Evolutionary conservation across 805 yeast species (phyloP).

Genomic region (Nakazawaea populi): DNA sequence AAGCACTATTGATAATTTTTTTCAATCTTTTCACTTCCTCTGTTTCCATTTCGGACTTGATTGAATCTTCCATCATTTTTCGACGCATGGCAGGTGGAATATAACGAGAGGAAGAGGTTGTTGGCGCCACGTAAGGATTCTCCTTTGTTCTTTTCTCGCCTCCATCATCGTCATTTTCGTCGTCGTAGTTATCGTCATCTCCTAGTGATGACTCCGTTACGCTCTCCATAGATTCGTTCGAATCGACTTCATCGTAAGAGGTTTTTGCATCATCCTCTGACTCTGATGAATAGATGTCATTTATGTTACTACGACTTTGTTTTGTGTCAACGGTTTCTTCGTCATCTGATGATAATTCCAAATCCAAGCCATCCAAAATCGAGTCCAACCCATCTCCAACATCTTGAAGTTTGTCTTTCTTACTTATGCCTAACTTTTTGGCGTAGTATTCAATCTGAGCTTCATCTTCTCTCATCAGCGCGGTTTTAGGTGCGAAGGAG

Average conservation of each 20-base stretch:
- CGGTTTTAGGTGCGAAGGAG: slow-evolving; percentile 35
- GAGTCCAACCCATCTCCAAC: slow-evolving; percentile 80
- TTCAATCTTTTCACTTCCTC: slow-evolving; percentile 45
- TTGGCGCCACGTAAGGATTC: slow-evolving; percentile 74
- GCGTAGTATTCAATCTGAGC: slow-evolving; percentile 81
- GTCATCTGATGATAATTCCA: slow-evolving; percentile 27
- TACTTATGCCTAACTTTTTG: slow-evolving; percentile 64
- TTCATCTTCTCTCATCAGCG: slow-evolving; percentile 54
- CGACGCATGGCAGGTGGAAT: slow-evolving; percentile 85
- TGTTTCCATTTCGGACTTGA: slow-evolving; percentile 21
- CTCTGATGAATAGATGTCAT: too few relatives aligned
- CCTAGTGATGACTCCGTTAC: slow-evolving; percentile 1
- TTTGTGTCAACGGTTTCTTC: too few relatives aligned
- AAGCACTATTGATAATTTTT: slow-evolving; percentile 69
- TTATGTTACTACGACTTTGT: too few relatives aligned
- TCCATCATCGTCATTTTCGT: slow-evolving; percentile 20
- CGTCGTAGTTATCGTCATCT: slow-evolving; percentile 14
- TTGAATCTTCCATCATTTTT: slow-evolving; percentile 31
- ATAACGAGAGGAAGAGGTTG: slow-evolving; percentile 37
- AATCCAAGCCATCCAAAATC: slow-evolving; percentile 70
- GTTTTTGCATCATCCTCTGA: too few relatives aligned
- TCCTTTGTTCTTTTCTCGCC: slow-evolving; percentile 35
- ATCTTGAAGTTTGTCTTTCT: slow-evolving; percentile 44
- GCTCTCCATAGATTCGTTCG: slow-evolving; percentile 10
- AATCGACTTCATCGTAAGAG: slow-evolving; percentile 13